These are phyloP conservation scores for Aspergillus sp. DNA, from an alignment of 2,329 filamentous ascomycete species.

Conservation along the genomic window DNA sequence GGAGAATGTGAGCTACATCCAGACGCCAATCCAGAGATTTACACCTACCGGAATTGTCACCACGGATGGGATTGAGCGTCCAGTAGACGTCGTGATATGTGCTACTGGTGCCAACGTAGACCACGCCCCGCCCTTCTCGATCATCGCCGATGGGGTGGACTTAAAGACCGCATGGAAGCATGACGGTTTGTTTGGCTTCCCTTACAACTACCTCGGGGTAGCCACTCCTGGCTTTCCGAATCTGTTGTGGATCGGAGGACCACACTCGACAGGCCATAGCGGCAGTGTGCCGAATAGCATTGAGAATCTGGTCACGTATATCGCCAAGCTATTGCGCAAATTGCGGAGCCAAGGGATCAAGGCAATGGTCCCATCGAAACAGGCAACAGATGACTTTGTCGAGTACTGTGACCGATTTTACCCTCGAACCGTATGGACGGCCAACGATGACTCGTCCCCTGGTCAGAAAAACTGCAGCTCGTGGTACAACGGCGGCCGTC, in stretches of 20 bases:
- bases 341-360: slow-evolving; percentile 64
- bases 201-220: slow-evolving; percentile 65
- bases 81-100: slow-evolving; percentile 65
- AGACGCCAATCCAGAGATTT: slow-evolving; percentile 56
- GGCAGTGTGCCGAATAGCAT: slow-evolving; percentile 66
- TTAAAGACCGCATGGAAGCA: slow-evolving; percentile 57
- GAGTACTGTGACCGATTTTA: slow-evolving; percentile 49
- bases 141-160: slow-evolving; percentile 55
- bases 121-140: slow-evolving; percentile 59
- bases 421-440: slow-evolving; percentile 47
- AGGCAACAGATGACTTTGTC: slow-evolving; percentile 58
- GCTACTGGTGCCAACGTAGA: slow-evolving; percentile 65
- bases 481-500: slow-evolving; percentile 68
- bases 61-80: slow-evolving; percentile 53
- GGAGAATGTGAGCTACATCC: slow-evolving; percentile 60
- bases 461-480: slow-evolving; percentile 59
- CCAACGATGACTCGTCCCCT: slow-evolving; percentile 39
- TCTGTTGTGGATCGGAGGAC: slow-evolving; percentile 62
- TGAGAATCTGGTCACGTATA: slow-evolving; percentile 64
- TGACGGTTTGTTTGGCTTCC: slow-evolving; percentile 57
- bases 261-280: slow-evolving; percentile 57
- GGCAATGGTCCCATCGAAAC: slow-evolving; percentile 55
- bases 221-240: slow-evolving; percentile 67
- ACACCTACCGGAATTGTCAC: slow-evolving; percentile 61
- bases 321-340: slow-evolving; percentile 67